Evolutionary conservation across 108 stramenopile genomes (phyloP).

Genomic region (Nitzschia palea): DNA sequence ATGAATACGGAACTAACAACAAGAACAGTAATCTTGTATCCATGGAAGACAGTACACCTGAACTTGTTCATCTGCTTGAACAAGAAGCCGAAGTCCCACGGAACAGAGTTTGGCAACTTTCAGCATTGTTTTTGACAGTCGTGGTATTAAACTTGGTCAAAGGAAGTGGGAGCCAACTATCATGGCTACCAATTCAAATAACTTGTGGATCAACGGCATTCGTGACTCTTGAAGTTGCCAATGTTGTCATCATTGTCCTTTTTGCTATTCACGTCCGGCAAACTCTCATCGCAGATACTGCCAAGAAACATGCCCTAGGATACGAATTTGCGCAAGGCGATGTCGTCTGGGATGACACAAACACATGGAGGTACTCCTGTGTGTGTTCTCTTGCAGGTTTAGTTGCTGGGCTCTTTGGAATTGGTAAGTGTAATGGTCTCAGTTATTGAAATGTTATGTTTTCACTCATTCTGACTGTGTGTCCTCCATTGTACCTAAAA

Average conservation of each 20-base stretch:
- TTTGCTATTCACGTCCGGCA: not conserved
- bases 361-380: slow-evolving; percentile 78
- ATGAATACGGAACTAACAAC: not conserved
- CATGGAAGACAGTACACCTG: not conserved
- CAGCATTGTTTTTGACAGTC: not conserved
- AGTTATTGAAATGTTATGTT: too few species aligned
- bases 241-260: not conserved
- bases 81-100: not conserved
- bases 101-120: not conserved
- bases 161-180: slow-evolving; percentile 70
- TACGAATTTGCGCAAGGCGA: slow-evolving; percentile 49
- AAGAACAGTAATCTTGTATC: not conserved
- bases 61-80: not conserved
- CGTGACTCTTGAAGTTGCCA: slow-evolving; percentile 10
- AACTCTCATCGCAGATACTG: not conserved
- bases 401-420: slow-evolving; percentile 88
- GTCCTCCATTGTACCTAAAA: slow-evolving; percentile 26
- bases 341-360: slow-evolving; percentile 54
- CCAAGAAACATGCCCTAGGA: not conserved
- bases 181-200: slow-evolving; percentile 35
- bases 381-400: slow-evolving; percentile 85
- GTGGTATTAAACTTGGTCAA: slow-evolving; percentile 68
- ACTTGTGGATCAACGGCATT: slow-evolving; percentile 69
- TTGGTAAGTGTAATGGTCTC: slow-evolving; percentile 37
- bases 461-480: too few species aligned